Evolutionary conservation across 768 basidiomycete species (phyloP).

Genomic region (Mycena chlorophos): DNA sequence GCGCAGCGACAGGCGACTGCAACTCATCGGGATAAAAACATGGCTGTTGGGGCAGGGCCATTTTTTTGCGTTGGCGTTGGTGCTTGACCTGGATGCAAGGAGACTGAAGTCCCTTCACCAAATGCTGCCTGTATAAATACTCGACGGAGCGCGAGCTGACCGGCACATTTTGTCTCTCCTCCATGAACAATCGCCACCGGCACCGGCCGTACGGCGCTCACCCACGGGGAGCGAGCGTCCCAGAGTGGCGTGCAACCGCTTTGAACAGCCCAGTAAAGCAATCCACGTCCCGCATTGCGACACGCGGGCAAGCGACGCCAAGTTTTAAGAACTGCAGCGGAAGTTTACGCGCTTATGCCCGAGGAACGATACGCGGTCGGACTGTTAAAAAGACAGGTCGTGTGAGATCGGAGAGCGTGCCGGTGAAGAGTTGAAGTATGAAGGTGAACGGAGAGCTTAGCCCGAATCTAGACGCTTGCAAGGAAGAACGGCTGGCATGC

Average conservation of each 20-base stretch:
- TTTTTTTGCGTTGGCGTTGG: too few relatives aligned
- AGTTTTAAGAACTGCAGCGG: not conserved
- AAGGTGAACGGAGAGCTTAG: not conserved
- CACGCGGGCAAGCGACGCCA: not conserved
- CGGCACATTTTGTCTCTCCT: not conserved
- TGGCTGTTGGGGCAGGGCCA: not conserved
- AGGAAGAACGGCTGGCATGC: not conserved
- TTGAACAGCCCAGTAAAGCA: not conserved
- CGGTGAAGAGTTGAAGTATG: not conserved
- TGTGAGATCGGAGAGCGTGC: conserved; percentile 1
- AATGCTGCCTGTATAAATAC: conserved; percentile 9
- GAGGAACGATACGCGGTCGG: not conserved
- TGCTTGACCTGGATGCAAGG: too few relatives aligned
- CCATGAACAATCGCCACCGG: conserved; percentile 1
- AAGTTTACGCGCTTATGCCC: conserved; percentile 1
- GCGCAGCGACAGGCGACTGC: conserved; percentile 9
- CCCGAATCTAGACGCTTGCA: conserved; percentile 8
- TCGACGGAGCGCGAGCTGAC: conserved; percentile 10
- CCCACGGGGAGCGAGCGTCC: not conserved
- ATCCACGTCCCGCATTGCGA: not conserved
- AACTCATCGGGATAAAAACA: conserved; percentile 3
- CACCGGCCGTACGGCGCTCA: conserved; percentile 1
- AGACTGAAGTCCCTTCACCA: not conserved
- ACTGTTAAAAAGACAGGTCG: conserved; percentile 10
- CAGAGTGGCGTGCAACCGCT: not conserved